phyloP scores from a whole-genome alignment of 2,329 filamentous ascomycete species.

The Nannizzia gypsea region DNA sequence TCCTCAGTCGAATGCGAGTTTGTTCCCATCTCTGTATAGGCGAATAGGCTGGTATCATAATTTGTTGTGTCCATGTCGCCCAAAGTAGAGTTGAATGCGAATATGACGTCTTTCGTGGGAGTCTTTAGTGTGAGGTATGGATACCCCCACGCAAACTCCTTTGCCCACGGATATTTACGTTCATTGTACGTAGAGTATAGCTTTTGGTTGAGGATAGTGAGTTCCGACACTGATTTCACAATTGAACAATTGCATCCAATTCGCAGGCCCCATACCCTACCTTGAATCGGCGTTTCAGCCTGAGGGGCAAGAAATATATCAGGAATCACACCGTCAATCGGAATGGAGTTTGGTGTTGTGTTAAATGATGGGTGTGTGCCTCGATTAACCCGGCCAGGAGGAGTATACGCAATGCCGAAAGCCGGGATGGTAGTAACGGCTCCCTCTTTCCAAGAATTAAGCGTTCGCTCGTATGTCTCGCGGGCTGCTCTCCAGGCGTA shows the following conservation, averaged over 20 bases:
- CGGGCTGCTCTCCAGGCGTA: not conserved
- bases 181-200: not conserved
- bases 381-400: slow-evolving; percentile 8
- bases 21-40: not conserved
- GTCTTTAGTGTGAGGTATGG: not conserved
- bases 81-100: not conserved
- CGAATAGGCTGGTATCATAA: not conserved
- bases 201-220: slow-evolving; percentile 9
- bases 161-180: no score
- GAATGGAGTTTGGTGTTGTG: slow-evolving; percentile 7
- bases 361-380: not conserved
- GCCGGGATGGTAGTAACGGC: slow-evolving; percentile 2
- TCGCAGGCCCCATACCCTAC: slow-evolving; percentile 9
- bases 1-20: not conserved
- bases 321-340: slow-evolving; percentile 1
- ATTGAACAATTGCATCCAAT: slow-evolving; percentile 9
- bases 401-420: slow-evolving; percentile 8
- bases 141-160: not conserved
- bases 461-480: not conserved
- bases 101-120: not conserved
- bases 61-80: not conserved
- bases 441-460: not conserved
- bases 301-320: slow-evolving; percentile 11
- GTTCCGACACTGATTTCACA: slow-evolving; percentile 8
- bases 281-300: slow-evolving; percentile 3